Evolutionary conservation across 2,329 filamentous ascomycete genomes (phyloP), one percentile per base, ranked within the genome.

Genomic region (Sporothrix brasiliensis): DNA sequence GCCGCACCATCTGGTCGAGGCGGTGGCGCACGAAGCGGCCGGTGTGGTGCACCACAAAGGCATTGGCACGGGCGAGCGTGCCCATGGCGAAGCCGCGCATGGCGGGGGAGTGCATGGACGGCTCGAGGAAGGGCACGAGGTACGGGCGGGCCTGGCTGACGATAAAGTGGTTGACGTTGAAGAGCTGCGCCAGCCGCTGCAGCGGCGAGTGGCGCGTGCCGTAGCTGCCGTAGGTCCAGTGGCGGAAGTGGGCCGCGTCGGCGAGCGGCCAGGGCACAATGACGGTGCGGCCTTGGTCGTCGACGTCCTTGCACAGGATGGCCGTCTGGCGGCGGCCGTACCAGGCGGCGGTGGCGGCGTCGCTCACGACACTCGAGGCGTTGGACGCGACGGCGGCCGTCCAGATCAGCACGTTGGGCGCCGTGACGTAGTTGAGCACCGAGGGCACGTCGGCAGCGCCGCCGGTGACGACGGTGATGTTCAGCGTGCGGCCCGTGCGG

Each of bases 101-200:
- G 75, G 88, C 87, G 0, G 92, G 90, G 0, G 92, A 90, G 79
- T 94, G 91, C 81, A 94, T 88, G 75, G 94, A 92, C 60, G 90
- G 91, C 72, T 91, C 89, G 5, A 96, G 84, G 76, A 97, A 95
- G 0, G 94, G 94, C 39, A 94, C 90, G 19, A 97, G 84, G 79
- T 97, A 97, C 0, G 94, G 94, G 3, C 94, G 87, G 0, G 94
- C 93, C 81, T 97, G 94, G 74, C 92, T 95, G 74, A 98, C 89
- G 74, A 98, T 93, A 80, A 96, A 97, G 82, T 97, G 94, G 77
- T 97, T 96, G 68, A 96, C 92, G 78, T 96, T 96, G 85, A 95
- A 95, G 13, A 94, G 86, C 80, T 94, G 91, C 7, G 91, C 88
- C 41, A 95, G 89, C 52, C 92, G 87, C 69, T 88, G 85, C 1